Evolutionary conservation across 257 asterid species (phyloP).

Genomic region (Euphrasia confusa): DNA sequence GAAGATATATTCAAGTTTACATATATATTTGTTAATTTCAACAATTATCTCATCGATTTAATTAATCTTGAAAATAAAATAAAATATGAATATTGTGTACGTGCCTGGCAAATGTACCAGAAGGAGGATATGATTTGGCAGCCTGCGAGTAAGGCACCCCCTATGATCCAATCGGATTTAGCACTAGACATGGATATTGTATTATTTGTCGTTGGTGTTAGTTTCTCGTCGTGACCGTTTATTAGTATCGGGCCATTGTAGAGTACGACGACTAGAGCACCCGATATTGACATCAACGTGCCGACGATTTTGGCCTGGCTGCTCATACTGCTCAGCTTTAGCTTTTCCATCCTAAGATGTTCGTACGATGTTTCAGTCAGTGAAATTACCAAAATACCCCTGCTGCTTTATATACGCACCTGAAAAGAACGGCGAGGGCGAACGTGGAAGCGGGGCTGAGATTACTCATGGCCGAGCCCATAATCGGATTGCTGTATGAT

Average conservation of each 20-base stretch:
- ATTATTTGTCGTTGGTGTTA: no score
- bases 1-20: no score
- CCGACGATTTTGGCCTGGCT: constrained; percentile 42
- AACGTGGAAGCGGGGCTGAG: constrained; percentile 38
- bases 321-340: constrained; percentile 22
- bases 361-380: no score
- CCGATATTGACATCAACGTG: constrained; percentile 33
- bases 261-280: constrained; percentile 49
- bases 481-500: constrained; percentile 36
- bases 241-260: constrained; percentile 38
- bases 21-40: no score
- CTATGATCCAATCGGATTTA: constrained; percentile 33
- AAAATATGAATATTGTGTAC: not conserved
- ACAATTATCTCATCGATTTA: not conserved
- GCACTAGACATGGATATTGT: not conserved
- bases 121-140: constrained; percentile 25
- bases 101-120: constrained; percentile 45
- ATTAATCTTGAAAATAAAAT: no score
- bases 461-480: constrained; percentile 44
- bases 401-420: constrained; percentile 18
- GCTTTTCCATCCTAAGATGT: constrained; percentile 39
- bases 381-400: no score
- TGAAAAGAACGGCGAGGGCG: constrained; percentile 39
- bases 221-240: not conserved
- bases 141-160: constrained; percentile 32